Base-by-base conservation (phyloP, 148 eudicot species). In the Camellia granthamiana region DNA sequence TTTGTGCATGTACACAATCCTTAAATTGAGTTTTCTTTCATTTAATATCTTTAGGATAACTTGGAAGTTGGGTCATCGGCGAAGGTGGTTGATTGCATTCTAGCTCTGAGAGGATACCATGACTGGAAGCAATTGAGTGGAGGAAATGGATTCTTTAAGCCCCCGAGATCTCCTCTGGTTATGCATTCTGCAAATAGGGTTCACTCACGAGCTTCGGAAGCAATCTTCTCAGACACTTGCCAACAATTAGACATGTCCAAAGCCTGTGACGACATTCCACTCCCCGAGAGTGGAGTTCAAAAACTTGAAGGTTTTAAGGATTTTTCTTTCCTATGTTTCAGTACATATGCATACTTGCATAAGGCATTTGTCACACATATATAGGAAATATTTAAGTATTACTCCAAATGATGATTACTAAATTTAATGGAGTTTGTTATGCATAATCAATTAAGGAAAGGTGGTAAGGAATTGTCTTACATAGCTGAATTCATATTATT, bases 41-140 rank as follows among this genome's bases (percentile, higher is more conserved):
- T 58, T 23, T 69, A 13, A 15, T 59, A 23, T 73, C 15, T 55
- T 72, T 83, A 93, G 99, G 98, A 93, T 46, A 88, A 86, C 72
- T 67, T 92, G 64, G 92, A 90, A 83, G 87, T 85, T 55, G 97
- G 95, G 63, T 93, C 98, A 61, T 89, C 90, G 43, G 85, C 81
- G 9, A 92, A 90, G 85, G 88, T 96, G 47, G 95, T 91, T 72
- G 97, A 96, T 75, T 96, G 99, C 86, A 83, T 96, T 81, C 84
- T 96, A 82, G 92, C 87, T 18, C 92, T 96, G 12, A 93, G 90
- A 85, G 87, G 89, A 75, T 93, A 89, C 78, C 86, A 96, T 86
- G 97, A 96, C 77, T 86, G 92, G 97, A 96, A 91, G 83, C 86
- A 92, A 78, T 82, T 81, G 86, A 88, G 87, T 49, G 92, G 93